Conservation (phyloP, 2,329 filamentous ascomycete genomes). For the Epichloe scottii region DNA sequence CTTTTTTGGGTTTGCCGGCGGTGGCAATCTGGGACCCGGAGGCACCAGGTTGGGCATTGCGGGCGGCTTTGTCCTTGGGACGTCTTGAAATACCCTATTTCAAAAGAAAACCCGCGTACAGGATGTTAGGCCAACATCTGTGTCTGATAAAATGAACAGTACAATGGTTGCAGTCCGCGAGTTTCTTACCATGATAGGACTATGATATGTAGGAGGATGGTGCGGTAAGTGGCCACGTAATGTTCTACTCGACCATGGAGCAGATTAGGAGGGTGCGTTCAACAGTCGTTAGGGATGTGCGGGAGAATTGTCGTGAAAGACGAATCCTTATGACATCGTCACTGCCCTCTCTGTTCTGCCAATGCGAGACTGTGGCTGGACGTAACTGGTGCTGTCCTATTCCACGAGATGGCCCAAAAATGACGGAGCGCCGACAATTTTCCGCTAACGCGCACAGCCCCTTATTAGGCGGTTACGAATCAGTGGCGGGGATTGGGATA, state of each 20-base stretch:
- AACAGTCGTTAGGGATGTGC: not conserved
- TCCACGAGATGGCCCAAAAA: conserved; percentile 14
- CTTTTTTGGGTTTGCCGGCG: conserved; percentile 73
- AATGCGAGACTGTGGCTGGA: not conserved
- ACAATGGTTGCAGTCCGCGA: conserved; percentile 3
- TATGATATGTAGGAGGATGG: conserved; percentile 8
- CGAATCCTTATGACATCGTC: not conserved
- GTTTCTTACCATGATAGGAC: conserved; percentile 21
- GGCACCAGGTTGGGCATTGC: conserved; percentile 26
- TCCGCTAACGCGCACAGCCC: conserved; percentile 17
- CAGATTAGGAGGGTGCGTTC: not conserved
- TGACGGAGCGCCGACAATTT: conserved; percentile 25
- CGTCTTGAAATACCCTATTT: conserved; percentile 27
- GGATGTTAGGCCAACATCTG: conserved; percentile 1
- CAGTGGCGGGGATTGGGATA: conserved; percentile 8
- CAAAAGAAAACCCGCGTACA: not conserved
- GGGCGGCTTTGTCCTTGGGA: conserved; percentile 27
- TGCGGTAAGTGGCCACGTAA: not conserved
- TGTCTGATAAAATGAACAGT: not conserved
- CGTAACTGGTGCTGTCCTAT: conserved; percentile 6
- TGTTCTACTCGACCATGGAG: conserved; percentile 15
- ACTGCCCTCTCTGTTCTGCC: not conserved
- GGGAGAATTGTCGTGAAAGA: not conserved
- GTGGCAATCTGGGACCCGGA: conserved; percentile 22
- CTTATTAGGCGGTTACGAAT: conserved; percentile 14